Evolutionary conservation across 2,329 filamentous ascomycete species (phyloP).

Genomic region (Fusarium clavum): DNA sequence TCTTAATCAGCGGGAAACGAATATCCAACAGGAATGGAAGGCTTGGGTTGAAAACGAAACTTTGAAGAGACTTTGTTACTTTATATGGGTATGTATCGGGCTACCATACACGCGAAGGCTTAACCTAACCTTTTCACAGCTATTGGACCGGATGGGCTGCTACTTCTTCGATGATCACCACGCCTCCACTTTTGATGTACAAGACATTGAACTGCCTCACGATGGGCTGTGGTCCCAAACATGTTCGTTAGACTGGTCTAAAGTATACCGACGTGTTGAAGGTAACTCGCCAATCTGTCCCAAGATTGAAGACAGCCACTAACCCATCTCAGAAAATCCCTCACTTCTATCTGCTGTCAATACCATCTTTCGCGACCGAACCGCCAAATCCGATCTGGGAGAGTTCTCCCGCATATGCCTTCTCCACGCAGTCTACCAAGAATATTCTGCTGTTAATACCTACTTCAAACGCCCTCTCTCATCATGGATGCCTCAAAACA

Average conservation of each 20-base stretch:
- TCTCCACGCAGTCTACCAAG: constrained; percentile 40
- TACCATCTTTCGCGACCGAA: constrained; percentile 23
- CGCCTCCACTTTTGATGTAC: neutral
- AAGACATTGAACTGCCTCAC: constrained; percentile 8
- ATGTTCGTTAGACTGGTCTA: constrained; percentile 7
- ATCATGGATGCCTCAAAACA: constrained; percentile 36
- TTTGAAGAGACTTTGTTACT: constrained; percentile 21
- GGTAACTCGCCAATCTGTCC: neutral
- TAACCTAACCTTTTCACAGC: neutral
- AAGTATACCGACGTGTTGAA: neutral
- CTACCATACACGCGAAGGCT: accelerated
- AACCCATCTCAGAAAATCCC: constrained; percentile 34
- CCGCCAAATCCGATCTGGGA: constrained; percentile 35
- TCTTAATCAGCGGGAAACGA: neutral
- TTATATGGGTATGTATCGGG: neutral
- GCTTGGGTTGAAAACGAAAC: constrained; percentile 11
- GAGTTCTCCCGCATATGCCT: constrained; percentile 39
- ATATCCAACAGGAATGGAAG: neutral
- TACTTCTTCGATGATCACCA: constrained; percentile 15
- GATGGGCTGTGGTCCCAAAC: constrained; percentile 21
- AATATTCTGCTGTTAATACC: constrained; percentile 27
- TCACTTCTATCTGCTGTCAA: constrained; percentile 19
- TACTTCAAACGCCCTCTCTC: constrained; percentile 36
- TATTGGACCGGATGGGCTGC: constrained; percentile 9
- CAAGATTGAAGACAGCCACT: neutral